Base-by-base conservation (phyloP, 1,284 basidiomycete genomes). In the Hymenochaete sp. region DNA sequence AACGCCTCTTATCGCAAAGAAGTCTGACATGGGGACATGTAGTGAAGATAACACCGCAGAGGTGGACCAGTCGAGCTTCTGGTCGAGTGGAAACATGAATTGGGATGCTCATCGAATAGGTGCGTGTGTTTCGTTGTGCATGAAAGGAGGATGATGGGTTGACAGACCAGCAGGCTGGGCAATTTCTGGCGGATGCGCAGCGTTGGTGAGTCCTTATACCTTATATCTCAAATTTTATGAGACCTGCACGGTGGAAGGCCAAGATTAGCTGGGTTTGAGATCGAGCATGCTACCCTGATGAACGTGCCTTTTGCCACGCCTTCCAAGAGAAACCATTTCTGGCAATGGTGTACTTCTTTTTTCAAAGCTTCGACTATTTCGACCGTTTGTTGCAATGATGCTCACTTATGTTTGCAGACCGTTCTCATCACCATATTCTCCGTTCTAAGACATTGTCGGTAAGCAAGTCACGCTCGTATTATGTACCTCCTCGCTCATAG, bases 151-250 rank as follows among this genome's bases (percentile, higher is more conserved):
- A n/a, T n/a, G n/a, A n/a, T n/a, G n/a, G n/a, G 13, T 53, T 18
- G 40, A 6, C 82, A 85, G 60, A 66, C 73, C 54, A 75, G 84
- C n/a, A 57, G 84, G 83, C 32, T 88, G 84, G 84, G 67, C 81
- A 5, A 69, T 88, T 47, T 73, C 82, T 7, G 85, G 85, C 24
- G 70, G 62, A 11, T 82, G 78, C 53, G 67, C 84, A 3, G 60
- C 65, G 24, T 51, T 77, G 38, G 80, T 87, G 55, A 53, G 82
- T 72, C 19, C 27, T 41, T n/a, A n/a, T n/a, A n/a, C n/a, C n/a
- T n/a, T n/a, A n/a, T n/a, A n/a, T n/a, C n/a, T n/a, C n/a, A n/a
- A n/a, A n/a, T n/a, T n/a, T n/a, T n/a, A n/a, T n/a, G n/a, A n/a
- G n/a, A n/a, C n/a, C n/a, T n/a, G n/a, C n/a, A n/a, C n/a, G n/a